phyloP scores from a whole-genome alignment of 176 grass and related monocot genomes.

The Leersia perrieri region DNA sequence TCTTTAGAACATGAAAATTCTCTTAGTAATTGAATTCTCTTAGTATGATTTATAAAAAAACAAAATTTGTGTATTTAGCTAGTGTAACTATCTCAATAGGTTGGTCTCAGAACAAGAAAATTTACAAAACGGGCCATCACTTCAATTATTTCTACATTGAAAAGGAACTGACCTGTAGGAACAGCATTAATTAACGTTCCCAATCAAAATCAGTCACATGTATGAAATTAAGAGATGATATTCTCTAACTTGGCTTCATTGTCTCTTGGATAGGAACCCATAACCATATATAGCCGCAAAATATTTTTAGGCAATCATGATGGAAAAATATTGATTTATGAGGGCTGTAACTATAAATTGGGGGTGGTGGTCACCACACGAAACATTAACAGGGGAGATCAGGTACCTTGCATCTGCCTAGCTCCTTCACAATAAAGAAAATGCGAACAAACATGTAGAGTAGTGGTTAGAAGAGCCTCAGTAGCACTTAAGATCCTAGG shows the following conservation, averaged over 20 bases:
- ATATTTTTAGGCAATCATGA: not conserved
- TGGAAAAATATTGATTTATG: not conserved
- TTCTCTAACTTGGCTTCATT: not conserved
- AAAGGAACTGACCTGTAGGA: not conserved
- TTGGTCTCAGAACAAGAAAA: too few species aligned
- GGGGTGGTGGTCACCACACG: not conserved
- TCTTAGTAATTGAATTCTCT: not conserved
- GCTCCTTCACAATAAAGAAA: not conserved
- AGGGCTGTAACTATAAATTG: not conserved
- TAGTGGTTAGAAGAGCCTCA: too few species aligned
- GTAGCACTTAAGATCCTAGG: too few species aligned
- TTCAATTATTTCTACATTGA: not conserved
- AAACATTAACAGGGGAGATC: not conserved
- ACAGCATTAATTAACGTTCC: not conserved
- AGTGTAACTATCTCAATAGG: too few species aligned
- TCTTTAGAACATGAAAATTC: not conserved
- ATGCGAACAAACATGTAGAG: too few species aligned
- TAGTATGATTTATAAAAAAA: not conserved
- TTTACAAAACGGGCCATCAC: not conserved
- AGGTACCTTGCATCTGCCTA: not conserved
- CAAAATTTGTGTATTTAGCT: not conserved
- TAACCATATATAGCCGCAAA: too few species aligned
- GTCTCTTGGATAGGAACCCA: too few species aligned
- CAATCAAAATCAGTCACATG: too few species aligned
- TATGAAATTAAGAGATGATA: not conserved